These are phyloP conservation scores for Suhomyces sp. DNA, from an alignment of 805 yeast genomes.

Conservation along the genomic window DNA sequence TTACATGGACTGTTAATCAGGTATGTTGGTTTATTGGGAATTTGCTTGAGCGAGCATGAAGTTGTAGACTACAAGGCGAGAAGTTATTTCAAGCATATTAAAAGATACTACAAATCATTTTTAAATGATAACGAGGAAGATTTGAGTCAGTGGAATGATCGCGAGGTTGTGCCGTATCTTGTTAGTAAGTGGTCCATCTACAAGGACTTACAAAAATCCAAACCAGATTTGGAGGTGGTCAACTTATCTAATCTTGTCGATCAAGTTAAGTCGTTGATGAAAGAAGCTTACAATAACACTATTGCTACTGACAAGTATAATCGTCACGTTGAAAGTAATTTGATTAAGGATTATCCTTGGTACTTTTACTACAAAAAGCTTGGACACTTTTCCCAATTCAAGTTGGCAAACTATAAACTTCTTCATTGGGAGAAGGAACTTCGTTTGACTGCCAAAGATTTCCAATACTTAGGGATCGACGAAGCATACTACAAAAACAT, in stretches of 20 bases:
- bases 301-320: conserved; percentile 49
- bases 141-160: conserved; percentile 22
- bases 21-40: conserved; percentile 35
- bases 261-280: conserved; percentile 14
- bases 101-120: conserved; percentile 18
- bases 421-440: conserved; percentile 38
- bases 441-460: conserved; percentile 18
- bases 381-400: conserved; percentile 54
- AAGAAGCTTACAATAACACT: conserved; percentile 23
- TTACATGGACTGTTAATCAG: conserved; percentile 38
- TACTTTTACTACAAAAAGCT: conserved; percentile 61
- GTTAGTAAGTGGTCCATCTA: conserved; percentile 21
- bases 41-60: conserved; percentile 41
- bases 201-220: conserved; percentile 17
- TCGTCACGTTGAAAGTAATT: conserved; percentile 46
- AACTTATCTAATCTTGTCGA: conserved; percentile 13
- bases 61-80: conserved; percentile 29
- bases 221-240: conserved; percentile 8
- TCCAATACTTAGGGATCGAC: conserved; percentile 14
- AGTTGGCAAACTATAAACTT: conserved; percentile 52
- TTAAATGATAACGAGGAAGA: conserved; percentile 8
- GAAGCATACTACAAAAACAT: conserved; percentile 19
- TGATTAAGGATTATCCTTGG: conserved; percentile 76
- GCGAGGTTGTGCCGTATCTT: conserved; percentile 16
- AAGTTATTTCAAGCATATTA: conserved; percentile 20